These are phyloP conservation scores for Microstegium vimineum DNA, from an alignment of 176 grass and related monocot species.

Conservation along the genomic window DNA sequence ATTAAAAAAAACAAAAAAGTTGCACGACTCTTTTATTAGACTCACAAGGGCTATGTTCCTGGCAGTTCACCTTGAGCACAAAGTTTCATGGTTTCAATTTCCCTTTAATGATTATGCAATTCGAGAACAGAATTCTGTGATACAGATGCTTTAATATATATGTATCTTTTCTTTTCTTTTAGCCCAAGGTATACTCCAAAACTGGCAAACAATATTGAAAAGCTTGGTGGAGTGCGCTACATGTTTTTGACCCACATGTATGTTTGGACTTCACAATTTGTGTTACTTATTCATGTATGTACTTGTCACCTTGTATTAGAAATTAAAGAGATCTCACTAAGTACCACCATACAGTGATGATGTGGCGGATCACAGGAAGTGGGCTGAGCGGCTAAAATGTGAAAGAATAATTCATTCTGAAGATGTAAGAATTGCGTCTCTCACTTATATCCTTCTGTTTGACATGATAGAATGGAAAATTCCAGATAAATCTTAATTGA, in stretches of 20 bases:
- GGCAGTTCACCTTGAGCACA: background rate
- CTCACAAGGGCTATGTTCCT: background rate
- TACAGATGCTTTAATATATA: background rate
- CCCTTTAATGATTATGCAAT: background rate
- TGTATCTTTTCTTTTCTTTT: conserved; percentile 12
- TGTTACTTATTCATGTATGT: conserved; percentile 15
- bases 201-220: conserved; percentile 50
- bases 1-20: background rate
- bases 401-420: conserved; percentile 72
- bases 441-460: background rate
- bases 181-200: conserved; percentile 68
- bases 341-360: conserved; percentile 59
- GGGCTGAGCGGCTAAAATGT: conserved; percentile 57
- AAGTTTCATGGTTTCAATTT: background rate
- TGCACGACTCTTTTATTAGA: background rate
- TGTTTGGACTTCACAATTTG: background rate
- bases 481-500: background rate
- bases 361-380: conserved; percentile 82
- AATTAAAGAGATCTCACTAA: background rate
- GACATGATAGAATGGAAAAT: background rate
- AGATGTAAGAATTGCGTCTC: conserved; percentile 52
- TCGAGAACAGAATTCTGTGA: background rate
- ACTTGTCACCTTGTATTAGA: conserved; percentile 7
- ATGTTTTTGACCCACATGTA: conserved; percentile 95
- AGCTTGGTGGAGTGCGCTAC: conserved; percentile 67